phyloP scores from a whole-genome alignment of 768 basidiomycete species.

The Punctularia strigosozonata region DNA sequence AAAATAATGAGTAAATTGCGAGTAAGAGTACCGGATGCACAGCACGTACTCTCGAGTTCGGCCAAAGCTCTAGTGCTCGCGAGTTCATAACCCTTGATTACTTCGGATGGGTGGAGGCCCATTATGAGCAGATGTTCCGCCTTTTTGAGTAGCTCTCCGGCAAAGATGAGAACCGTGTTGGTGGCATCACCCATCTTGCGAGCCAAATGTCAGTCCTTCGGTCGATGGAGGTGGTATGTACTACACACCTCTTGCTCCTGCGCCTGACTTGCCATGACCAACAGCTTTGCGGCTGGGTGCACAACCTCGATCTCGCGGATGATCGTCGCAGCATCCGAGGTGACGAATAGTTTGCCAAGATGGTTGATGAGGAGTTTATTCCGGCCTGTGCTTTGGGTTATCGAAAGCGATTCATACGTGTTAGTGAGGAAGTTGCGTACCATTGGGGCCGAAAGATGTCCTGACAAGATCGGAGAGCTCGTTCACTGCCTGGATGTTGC shows the following conservation, averaged over 20 bases:
- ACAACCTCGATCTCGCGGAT: slow-evolving; percentile 97
- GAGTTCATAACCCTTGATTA: slow-evolving; percentile 91
- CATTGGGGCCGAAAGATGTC: slow-evolving; percentile 94
- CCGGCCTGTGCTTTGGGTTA: slow-evolving; percentile 41
- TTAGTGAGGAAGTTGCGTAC: slow-evolving; percentile 31
- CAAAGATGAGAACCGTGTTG: slow-evolving; percentile 89
- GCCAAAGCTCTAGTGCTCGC: slow-evolving; percentile 73
- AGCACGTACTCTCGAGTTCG: slow-evolving; percentile 78
- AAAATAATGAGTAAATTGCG: slow-evolving; percentile 3
- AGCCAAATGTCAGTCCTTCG: neutral
- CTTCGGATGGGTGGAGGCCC: slow-evolving; percentile 95
- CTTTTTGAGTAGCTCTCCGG: slow-evolving; percentile 89
- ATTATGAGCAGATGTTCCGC: slow-evolving; percentile 88
- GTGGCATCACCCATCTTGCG: slow-evolving; percentile 89
- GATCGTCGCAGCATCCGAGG: slow-evolving; percentile 97
- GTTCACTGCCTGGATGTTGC: slow-evolving; percentile 93
- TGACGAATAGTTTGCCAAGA: slow-evolving; percentile 89
- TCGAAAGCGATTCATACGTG: neutral
- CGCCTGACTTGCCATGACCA: slow-evolving; percentile 97
- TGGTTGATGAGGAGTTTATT: slow-evolving; percentile 99
- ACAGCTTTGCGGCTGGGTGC: slow-evolving; percentile 95
- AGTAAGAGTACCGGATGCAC: neutral
- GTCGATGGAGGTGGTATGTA: neutral
- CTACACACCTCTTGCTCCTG: slow-evolving; percentile 81
- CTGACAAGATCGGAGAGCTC: slow-evolving; percentile 92